phyloP scores from a whole-genome alignment of 2,329 filamentous ascomycete species.

The Fonsecaea multimorphosa region DNA sequence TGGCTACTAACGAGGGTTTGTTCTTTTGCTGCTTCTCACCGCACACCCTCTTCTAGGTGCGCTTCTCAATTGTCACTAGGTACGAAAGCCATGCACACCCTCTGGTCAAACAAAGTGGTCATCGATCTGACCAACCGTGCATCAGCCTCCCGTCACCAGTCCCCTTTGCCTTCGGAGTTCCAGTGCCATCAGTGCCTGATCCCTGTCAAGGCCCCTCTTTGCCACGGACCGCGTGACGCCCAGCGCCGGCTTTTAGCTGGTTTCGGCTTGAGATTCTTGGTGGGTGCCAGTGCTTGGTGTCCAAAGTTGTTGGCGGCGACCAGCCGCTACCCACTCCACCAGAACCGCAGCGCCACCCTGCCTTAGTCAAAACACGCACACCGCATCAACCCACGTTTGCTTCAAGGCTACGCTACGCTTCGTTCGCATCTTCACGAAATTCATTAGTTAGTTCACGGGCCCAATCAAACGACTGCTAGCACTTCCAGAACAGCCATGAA shows the following conservation, averaged over 20 bases:
- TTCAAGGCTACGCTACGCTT: conserved; percentile 29
- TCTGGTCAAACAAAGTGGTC: background rate
- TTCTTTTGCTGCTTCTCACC: too few species aligned
- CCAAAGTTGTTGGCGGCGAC: conserved; percentile 24
- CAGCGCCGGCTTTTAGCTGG: conserved; percentile 12
- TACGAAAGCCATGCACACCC: background rate
- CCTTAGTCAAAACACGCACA: conserved; percentile 27
- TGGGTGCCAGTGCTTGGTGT: too few species aligned
- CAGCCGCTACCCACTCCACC: conserved; percentile 25
- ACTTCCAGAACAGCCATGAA: conserved; percentile 34
- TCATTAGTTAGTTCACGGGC: conserved; percentile 25
- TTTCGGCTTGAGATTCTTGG: conserved; percentile 19
- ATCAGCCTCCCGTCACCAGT: conserved; percentile 6
- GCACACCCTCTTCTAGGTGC: too few species aligned
- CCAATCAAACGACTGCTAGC: conserved; percentile 33
- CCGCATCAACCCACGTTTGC: conserved; percentile 28
- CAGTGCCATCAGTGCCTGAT: background rate
- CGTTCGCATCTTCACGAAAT: conserved; percentile 30
- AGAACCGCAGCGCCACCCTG: conserved; percentile 18
- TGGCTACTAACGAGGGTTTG: too few species aligned
- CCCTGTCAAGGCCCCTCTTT: conserved; percentile 22
- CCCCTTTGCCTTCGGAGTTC: background rate
- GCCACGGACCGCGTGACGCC: conserved; percentile 21
- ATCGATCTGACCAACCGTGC: conserved; percentile 6
- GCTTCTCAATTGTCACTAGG: too few species aligned